Percentiles rank a stretch among this genome's conserved stretches.
Evolutionary conservation across 2,329 filamentous ascomycete genomes (phyloP).

Genomic region (Pseudocercospora crystallina): DNA sequence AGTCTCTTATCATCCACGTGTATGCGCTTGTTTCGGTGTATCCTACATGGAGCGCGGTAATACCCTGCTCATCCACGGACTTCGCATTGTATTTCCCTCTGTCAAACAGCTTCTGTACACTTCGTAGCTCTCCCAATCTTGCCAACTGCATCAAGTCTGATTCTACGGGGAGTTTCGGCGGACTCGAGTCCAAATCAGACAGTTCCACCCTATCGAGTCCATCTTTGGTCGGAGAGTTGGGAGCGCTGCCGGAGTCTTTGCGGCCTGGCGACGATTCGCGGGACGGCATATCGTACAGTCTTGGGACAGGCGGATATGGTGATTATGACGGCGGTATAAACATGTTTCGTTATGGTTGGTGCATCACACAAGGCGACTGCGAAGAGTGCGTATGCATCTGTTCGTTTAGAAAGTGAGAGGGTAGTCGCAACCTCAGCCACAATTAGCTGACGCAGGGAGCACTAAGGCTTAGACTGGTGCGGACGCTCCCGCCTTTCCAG

Average conservation of each 20-base stretch:
- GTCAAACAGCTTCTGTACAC: conserved; percentile 88
- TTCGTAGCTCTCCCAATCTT: conserved; percentile 77
- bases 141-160: conserved; percentile 96
- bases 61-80: conserved; percentile 85
- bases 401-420: too few relatives aligned
- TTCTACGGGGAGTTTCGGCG: conserved; percentile 52
- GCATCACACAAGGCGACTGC: too few relatives aligned
- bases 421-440: too few relatives aligned
- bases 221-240: conserved; percentile 30
- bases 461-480: too few relatives aligned
- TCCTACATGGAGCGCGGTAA: conserved; percentile 87
- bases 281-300: conserved; percentile 2
- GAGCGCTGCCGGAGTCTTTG: conserved; percentile 23
- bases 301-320: too few relatives aligned
- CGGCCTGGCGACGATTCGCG: conserved; percentile 16
- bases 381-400: too few relatives aligned
- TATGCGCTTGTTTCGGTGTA: conserved; percentile 6
- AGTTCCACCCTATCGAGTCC: conserved; percentile 38
- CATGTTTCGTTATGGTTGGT: too few relatives aligned
- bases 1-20: conserved; percentile 16
- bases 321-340: too few relatives aligned
- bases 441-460: too few relatives aligned
- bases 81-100: conserved; percentile 76
- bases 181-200: conserved; percentile 36
- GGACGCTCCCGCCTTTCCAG: too few relatives aligned